A percentile compares a stretch with the other conserved stretches of the same genome.
These are phyloP conservation scores for Vitis rupestris DNA, from an alignment of 164 flowering plant genomes.

Conservation along the genomic window DNA sequence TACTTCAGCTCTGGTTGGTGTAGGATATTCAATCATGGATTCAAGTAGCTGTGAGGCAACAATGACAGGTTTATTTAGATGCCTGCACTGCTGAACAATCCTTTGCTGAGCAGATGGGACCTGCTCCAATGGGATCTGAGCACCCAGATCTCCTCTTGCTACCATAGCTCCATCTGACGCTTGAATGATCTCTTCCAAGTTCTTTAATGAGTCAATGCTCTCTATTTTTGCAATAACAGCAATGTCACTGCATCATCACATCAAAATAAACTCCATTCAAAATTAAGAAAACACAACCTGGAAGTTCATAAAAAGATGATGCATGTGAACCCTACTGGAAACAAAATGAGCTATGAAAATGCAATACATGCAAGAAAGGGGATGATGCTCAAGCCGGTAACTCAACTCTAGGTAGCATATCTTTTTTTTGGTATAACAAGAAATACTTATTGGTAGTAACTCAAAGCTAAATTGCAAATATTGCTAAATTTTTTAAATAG, in stretches of 20 bases:
- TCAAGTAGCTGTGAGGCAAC: conserved; percentile 97
- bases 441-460: no score
- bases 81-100: conserved; percentile 80
- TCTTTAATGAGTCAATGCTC: conserved; percentile 87
- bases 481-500: no score
- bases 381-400: background rate
- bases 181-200: conserved; percentile 83
- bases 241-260: conserved; percentile 62
- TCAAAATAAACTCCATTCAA: background rate
- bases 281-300: no score
- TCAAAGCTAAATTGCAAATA: no score
- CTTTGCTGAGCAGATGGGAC: conserved; percentile 92
- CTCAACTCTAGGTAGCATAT: background rate
- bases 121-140: conserved; percentile 96
- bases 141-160: conserved; percentile 96
- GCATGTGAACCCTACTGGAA: background rate
- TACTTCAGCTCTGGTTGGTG: conserved; percentile 98
- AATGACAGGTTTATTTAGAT: conserved; percentile 88
- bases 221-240: conserved; percentile 91
- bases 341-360: background rate
- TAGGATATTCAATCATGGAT: conserved; percentile 97
- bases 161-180: conserved; percentile 99
- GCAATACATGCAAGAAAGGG: background rate
- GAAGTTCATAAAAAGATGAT: no score
- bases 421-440: no score